A percentile compares a stretch with the other conserved stretches of the same genome.
These are phyloP conservation scores for Lentinus tigrinus DNA, from an alignment of 768 basidiomycete genomes.

Conservation along the genomic window DNA sequence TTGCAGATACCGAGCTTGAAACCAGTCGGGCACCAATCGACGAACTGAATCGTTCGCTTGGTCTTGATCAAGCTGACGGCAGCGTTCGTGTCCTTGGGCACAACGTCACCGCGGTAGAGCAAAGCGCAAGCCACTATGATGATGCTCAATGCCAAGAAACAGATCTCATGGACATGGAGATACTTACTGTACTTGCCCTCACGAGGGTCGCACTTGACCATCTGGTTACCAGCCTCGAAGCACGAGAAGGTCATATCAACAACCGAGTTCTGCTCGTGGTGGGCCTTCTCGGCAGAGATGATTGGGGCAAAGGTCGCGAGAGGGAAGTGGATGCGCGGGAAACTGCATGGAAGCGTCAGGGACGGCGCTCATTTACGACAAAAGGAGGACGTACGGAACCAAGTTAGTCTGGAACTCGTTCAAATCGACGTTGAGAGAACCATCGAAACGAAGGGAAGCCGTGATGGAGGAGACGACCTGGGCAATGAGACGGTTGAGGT, in stretches of 20 bases:
- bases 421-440: constrained; percentile 64
- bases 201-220: constrained; percentile 78
- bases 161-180: neutral
- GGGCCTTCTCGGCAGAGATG: constrained; percentile 61
- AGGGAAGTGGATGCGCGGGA: constrained; percentile 70
- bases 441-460: constrained; percentile 59
- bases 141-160: constrained; percentile 1
- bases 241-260: constrained; percentile 72
- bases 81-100: constrained; percentile 76
- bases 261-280: constrained; percentile 70
- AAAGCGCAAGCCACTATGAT: constrained; percentile 62
- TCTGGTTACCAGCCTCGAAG: constrained; percentile 77
- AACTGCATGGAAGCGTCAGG: constrained; percentile 30
- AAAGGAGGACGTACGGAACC: constrained; percentile 43
- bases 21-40: constrained; percentile 79
- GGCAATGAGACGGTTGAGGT: constrained; percentile 66
- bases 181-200: constrained; percentile 73
- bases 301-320: constrained; percentile 67
- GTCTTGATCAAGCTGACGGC: constrained; percentile 76
- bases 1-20: constrained; percentile 82
- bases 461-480: constrained; percentile 55
- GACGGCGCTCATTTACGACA: neutral
- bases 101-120: constrained; percentile 75
- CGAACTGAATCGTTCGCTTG: constrained; percentile 76
- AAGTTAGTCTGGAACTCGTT: constrained; percentile 75